A percentile compares a stretch with the other conserved stretches of the same genome.
phyloP scores from a whole-genome alignment of 73 alveolate genomes.

The Uronychia setigera region DNA sequence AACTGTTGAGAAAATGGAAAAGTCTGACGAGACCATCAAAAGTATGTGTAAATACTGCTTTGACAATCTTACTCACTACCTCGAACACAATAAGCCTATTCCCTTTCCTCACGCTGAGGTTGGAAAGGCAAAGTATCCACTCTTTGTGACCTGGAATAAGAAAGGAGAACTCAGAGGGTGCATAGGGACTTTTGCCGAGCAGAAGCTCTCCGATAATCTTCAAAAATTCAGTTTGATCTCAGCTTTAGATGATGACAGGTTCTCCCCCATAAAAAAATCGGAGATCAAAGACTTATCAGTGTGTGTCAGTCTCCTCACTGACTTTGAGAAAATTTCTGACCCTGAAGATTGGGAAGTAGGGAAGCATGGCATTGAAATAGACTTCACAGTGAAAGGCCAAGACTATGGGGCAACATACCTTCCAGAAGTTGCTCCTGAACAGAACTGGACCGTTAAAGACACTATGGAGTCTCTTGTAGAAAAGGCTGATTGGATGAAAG shows the following conservation, averaged over 20 bases:
- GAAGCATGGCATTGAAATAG: constrained; percentile 84
- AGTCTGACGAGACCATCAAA: neutral
- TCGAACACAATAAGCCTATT: neutral
- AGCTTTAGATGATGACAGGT: constrained; percentile 80
- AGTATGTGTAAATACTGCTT: constrained; percentile 26
- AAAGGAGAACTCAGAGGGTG: constrained; percentile 79
- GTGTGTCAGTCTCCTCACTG: constrained; percentile 56
- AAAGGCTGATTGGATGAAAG: constrained; percentile 71
- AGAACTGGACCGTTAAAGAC: constrained; percentile 70
- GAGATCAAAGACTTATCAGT: constrained; percentile 64
- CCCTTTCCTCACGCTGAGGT: constrained; percentile 22
- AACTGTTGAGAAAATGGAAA: no score
- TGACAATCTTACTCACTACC: constrained; percentile 16
- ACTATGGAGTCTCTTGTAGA: constrained; percentile 61
- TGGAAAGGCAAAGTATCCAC: constrained; percentile 51
- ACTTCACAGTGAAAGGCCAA: constrained; percentile 57
- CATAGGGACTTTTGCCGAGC: constrained; percentile 78
- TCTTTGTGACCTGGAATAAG: constrained; percentile 75
- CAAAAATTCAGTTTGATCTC: constrained; percentile 56
- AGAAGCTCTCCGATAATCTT: constrained; percentile 49
- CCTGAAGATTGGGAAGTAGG: constrained; percentile 87
- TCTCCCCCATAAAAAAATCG: constrained; percentile 55
- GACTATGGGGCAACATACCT: constrained; percentile 78
- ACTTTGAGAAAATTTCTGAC: constrained; percentile 70
- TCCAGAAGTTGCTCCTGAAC: constrained; percentile 86